Percentiles rank a stretch among this genome's conserved stretches.
Conservation (phyloP, 1,284 basidiomycete genomes). For the Microbotryum lychnidis-dioicae region DNA sequence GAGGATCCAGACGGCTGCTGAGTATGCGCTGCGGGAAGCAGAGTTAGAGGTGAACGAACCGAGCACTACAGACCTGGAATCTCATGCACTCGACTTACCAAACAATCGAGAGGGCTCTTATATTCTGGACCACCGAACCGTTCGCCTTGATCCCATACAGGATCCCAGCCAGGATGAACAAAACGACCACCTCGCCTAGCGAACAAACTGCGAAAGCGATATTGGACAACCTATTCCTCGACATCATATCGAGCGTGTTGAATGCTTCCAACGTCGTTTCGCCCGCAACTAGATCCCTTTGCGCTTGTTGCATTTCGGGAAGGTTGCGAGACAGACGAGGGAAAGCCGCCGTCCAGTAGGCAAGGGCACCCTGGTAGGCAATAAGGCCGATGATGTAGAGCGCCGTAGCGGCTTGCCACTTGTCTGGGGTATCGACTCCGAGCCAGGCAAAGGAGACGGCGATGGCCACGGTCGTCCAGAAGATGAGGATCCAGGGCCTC, state of each 20-base stretch:
- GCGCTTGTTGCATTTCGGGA: constrained; percentile 53
- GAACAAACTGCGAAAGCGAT: constrained; percentile 71
- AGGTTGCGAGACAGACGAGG: constrained; percentile 74
- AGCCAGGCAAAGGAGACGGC: constrained; percentile 68
- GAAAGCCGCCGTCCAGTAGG: constrained; percentile 75
- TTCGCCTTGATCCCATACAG: constrained; percentile 38
- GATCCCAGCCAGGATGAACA: constrained; percentile 38
- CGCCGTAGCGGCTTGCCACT: constrained; percentile 66
- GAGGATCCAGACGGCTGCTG: constrained; percentile 52
- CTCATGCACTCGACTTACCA: neutral
- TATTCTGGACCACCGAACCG: constrained; percentile 30
- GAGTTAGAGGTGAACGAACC: no score
- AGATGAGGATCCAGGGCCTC: constrained; percentile 64
- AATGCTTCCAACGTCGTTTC: constrained; percentile 56
- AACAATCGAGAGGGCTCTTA: constrained; percentile 31
- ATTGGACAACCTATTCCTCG: constrained; percentile 77
- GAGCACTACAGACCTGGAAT: no score
- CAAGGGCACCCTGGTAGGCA: constrained; percentile 65
- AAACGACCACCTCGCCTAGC: constrained; percentile 57
- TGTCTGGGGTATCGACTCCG: constrained; percentile 48
- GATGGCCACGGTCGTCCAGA: constrained; percentile 67
- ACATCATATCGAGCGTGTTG: constrained; percentile 64
- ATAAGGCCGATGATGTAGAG: constrained; percentile 76
- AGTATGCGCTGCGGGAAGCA: constrained; percentile 21
- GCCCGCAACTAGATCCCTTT: constrained; percentile 53